Conservation (phyloP, 129 eudicot species). For the Daucus carota region DNA sequence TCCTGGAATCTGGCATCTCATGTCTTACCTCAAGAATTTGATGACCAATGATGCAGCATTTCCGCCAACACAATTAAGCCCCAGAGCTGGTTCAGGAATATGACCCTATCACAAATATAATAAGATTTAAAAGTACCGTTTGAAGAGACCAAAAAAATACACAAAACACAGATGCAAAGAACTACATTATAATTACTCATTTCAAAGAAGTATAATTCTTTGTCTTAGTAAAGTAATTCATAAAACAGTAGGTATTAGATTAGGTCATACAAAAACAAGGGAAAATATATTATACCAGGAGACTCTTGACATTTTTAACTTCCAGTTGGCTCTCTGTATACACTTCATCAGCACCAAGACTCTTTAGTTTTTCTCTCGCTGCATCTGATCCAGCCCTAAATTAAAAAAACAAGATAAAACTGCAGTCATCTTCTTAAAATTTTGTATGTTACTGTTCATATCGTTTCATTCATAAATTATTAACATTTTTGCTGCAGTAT, state of each 20-base stretch:
- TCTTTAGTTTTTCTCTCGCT: slow-evolving; percentile 65
- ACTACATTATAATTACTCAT: background rate
- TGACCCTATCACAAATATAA: slow-evolving; percentile 33
- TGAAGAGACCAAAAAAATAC: background rate
- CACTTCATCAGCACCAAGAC: slow-evolving; percentile 85
- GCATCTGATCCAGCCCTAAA: slow-evolving; percentile 82
- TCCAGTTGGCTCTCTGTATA: slow-evolving; percentile 75
- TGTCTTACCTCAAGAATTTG: slow-evolving; percentile 64
- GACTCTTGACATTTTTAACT: slow-evolving; percentile 61
- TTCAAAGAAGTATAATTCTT: background rate
- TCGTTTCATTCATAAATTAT: background rate
- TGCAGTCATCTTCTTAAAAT: background rate
- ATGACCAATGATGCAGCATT: slow-evolving; percentile 87
- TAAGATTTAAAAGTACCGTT: background rate
- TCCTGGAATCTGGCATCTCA: background rate
- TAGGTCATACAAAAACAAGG: background rate
- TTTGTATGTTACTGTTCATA: background rate
- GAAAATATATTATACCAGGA: slow-evolving; percentile 43
- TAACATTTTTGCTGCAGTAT: background rate
- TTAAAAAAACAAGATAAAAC: slow-evolving; percentile 6
- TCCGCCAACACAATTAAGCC: slow-evolving; percentile 97
- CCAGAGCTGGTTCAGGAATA: slow-evolving; percentile 72
- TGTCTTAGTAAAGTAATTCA: background rate
- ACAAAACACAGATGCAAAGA: background rate
- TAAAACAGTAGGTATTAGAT: background rate